Conservation (phyloP, 208 protist genomes). For the Blechomonas ayalai region DNA sequence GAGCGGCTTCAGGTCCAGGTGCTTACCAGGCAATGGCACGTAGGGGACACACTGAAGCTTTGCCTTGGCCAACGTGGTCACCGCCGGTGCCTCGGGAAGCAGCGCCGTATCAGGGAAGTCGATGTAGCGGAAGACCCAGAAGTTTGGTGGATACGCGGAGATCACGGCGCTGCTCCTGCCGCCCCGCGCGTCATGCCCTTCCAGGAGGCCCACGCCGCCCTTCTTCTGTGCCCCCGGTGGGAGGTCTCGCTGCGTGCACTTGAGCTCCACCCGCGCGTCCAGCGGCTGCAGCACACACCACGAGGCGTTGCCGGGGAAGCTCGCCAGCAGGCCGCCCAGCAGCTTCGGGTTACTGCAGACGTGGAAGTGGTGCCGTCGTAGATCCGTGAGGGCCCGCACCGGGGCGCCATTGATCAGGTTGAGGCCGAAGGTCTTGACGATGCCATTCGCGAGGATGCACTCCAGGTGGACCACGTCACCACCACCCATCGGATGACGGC, state of each 20-base stretch:
- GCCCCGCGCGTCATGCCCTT: not conserved
- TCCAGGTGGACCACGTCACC: slow-evolving; percentile 25
- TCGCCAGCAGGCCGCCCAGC: slow-evolving; percentile 29
- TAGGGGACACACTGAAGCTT: not conserved
- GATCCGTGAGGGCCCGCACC: slow-evolving; percentile 3
- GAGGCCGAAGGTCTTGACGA: slow-evolving; percentile 37
- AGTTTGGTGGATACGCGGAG: not conserved
- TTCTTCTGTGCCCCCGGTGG: not conserved
- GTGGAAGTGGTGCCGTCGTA: slow-evolving; percentile 31
- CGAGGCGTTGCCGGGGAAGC: slow-evolving; percentile 19
- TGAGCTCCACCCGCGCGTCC: slow-evolving; percentile 27
- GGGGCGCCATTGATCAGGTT: slow-evolving; percentile 26
- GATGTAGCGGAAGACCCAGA: slow-evolving; percentile 12
- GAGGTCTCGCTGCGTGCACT: slow-evolving; percentile 1
- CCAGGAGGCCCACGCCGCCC: not conserved
- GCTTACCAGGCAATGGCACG: slow-evolving; percentile 34
- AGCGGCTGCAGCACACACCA: slow-evolving; percentile 26
- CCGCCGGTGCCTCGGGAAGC: too few relatives aligned
- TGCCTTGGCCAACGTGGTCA: too few relatives aligned
- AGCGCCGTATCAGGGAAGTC: too few relatives aligned
- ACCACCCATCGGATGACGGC: too few relatives aligned
- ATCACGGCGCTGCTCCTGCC: slow-evolving; percentile 13
- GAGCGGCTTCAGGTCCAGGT: slow-evolving; percentile 52
- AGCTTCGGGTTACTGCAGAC: slow-evolving; percentile 19
- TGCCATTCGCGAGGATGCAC: slow-evolving; percentile 17